Evolutionary conservation across 2,329 filamentous ascomycete species (phyloP), one percentile per base, ranked within the genome.

Genomic region (Fusarium armeniacum): DNA sequence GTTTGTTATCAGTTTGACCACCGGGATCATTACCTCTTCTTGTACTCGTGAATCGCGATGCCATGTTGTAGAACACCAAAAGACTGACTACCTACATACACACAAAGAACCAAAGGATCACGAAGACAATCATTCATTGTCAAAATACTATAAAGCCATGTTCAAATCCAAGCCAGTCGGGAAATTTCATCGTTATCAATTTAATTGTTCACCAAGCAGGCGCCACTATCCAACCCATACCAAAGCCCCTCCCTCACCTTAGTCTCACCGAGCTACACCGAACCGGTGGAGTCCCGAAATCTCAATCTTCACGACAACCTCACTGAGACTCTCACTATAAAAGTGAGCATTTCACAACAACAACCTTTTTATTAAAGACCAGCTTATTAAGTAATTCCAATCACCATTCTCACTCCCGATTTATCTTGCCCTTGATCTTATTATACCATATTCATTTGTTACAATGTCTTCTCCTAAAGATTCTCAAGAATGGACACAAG

Each of bases 401-500:
- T 24, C 18, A 24, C 9, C 33, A 24, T 32, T 41, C 35, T 35
- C 2, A 36, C 24, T 22, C 16, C 8, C 38, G 26, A 54, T 6
- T 20, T 10, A 6, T 22, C 15, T 7, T 9, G 16, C 26, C 45
- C 46, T 18, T 38, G 18, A 33, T 20, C 49, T 12, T 15, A 18
- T n/a, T 18, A 35, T 49, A 44, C 15, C 26, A 11, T 12, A 5
- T 15, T 46, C 22, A 18, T 32, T 32, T 24, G 40, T 28, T 40
- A 46, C 10, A 40, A 74, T 74, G 70, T 45, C 70, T 35, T 53
- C 63, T 33, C 50, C 51, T 20, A 38, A 59, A 52, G 53, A 51
- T n/a, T 11, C 54, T 12, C 56, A 67, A 43, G 73, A 73, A 56
- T 77, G 75, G 75, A 75, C 69, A 18, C 64, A 71, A 33, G 73